Conservation (phyloP, 2,329 filamentous ascomycete genomes). For the Aspergillus tamarii region DNA sequence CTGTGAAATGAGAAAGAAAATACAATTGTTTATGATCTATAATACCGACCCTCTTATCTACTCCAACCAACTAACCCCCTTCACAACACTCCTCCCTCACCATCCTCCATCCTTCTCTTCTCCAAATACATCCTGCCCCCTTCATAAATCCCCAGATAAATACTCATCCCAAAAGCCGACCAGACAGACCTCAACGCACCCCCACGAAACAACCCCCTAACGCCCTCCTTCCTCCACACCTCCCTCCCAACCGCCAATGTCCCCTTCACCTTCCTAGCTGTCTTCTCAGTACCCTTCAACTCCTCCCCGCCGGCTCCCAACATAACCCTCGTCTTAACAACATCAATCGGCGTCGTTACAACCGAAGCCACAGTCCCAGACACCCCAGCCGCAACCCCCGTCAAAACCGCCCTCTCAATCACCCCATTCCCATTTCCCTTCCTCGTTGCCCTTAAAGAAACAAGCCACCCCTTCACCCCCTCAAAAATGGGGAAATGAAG, state of each 20-base stretch:
- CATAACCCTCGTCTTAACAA: constrained; percentile 91
- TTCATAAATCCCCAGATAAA: constrained; percentile 88
- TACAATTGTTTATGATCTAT: background rate
- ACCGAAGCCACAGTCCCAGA: constrained; percentile 76
- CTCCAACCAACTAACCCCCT: background rate
- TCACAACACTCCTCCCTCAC: background rate
- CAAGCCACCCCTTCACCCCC: constrained; percentile 61
- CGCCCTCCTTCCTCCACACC: constrained; percentile 68
- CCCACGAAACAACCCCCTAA: constrained; percentile 74
- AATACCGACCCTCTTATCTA: background rate
- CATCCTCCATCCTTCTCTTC: constrained; percentile 22
- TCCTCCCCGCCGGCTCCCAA: constrained; percentile 55
- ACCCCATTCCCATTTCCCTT: constrained; percentile 40
- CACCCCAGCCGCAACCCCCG: constrained; percentile 71
- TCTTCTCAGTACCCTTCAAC: background rate
- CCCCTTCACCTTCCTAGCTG: constrained; percentile 6
- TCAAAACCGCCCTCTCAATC: constrained; percentile 70
- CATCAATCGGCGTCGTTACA: constrained; percentile 86
- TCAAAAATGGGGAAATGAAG: constrained; percentile 90
- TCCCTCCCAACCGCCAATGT: constrained; percentile 60
- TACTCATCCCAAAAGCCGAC: constrained; percentile 79
- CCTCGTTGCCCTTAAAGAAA: constrained; percentile 30
- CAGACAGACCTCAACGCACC: constrained; percentile 73
- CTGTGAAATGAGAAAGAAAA: background rate
- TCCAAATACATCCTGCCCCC: constrained; percentile 68